Evolutionary conservation across 495 filamentous ascomycete species (phyloP), one percentile per base, ranked within the genome.

Genomic region (Pseudotulostoma volvatum): DNA sequence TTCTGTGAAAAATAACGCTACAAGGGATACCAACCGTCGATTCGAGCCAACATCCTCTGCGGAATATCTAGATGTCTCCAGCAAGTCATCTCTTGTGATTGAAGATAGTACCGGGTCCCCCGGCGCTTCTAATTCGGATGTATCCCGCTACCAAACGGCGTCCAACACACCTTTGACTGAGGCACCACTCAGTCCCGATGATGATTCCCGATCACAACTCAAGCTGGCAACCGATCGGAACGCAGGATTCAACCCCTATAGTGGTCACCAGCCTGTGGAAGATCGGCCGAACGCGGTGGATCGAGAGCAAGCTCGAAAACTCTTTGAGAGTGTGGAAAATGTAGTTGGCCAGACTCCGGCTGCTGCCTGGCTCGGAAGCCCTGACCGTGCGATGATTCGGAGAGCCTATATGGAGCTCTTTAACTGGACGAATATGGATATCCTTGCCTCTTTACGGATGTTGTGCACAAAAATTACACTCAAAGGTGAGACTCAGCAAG

Each of bases 401-500:
- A 73, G 70, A 40, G 92, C 92, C 2, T 99, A 93, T 53, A 90
- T 96, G 78, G 74, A 82, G 41, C 59, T 94, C 8, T 96, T 87
- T 50, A 79, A 94, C 50, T 95, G 83, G 66, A 67, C 73, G 17
- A 79, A 81, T 47, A 57, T 79, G 48, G 92, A 85, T 55, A 81
- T 96, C 35, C 68, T 96, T 31, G 60, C 70, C 13, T 75, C 84
- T 8, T 63, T 96, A 38, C 77, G 90, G 31, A 69, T 73, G 34
- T 68, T 99, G 25, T 99, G 92, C 53, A 64, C 68, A 32, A 77
- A 81, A 17, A 62, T 96, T n/a, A 68, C 90, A 14, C 62, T 99
- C 32, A 81, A 81, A 50, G 90, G 82, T 17, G 90, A 99, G 61
- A 92, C 86, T 15, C 90, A 99, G 58, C 90, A 99, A 55, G 80